These are phyloP conservation scores for Xylariales sp. DNA, from an alignment of 2,329 filamentous ascomycete genomes.

Conservation along the genomic window DNA sequence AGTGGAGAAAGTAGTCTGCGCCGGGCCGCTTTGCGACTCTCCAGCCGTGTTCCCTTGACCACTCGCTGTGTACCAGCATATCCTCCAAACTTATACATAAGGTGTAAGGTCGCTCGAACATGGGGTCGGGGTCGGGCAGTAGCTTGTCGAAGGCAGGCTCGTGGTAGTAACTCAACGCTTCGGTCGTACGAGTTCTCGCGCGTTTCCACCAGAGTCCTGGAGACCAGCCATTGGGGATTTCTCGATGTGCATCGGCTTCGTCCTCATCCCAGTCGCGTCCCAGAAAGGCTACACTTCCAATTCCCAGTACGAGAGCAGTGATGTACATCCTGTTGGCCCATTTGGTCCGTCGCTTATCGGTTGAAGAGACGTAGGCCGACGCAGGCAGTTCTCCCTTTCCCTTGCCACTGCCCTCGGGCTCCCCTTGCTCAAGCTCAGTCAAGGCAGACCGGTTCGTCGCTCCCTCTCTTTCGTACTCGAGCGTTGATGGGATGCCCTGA, in stretches of 20 bases:
- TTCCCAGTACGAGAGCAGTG: conserved; percentile 48
- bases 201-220: conserved; percentile 74
- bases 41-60: conserved; percentile 92
- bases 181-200: conserved; percentile 66
- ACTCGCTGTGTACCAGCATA: conserved; percentile 89
- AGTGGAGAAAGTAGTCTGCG: conserved; percentile 94
- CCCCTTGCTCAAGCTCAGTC: conserved; percentile 32
- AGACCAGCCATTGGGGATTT: conserved; percentile 77
- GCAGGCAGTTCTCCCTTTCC: conserved; percentile 65
- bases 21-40: conserved; percentile 91
- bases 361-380: conserved; percentile 83
- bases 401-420: conserved; percentile 40
- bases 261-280: conserved; percentile 85
- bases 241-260: conserved; percentile 63
- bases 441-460: conserved; percentile 33
- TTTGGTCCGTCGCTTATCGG: conserved; percentile 73
- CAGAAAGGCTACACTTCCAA: conserved; percentile 65
- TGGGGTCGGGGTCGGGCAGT: conserved; percentile 74
- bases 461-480: conserved; percentile 67
- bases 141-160: conserved; percentile 94
- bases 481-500: conserved; percentile 89
- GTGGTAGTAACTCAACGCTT: conserved; percentile 86
- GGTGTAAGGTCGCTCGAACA: conserved; percentile 82
- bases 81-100: conserved; percentile 91
- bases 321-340: conserved; percentile 73